Evolutionary conservation across 495 filamentous ascomycete genomes (phyloP), one percentile per base, ranked within the genome.

Genomic region (Hypoxylon rickii): DNA sequence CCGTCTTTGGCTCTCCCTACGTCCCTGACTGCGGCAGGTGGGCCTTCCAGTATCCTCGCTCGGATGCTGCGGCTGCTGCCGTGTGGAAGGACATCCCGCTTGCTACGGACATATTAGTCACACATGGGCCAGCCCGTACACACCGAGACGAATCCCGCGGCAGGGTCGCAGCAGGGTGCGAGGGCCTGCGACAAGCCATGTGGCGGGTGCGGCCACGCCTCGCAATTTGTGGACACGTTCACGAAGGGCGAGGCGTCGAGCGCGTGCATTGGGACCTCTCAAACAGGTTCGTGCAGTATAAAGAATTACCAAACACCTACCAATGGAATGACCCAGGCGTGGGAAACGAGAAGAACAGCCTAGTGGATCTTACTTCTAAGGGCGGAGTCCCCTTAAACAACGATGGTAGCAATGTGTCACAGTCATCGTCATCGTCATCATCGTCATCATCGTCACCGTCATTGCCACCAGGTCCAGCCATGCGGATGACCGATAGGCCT

Each of bases 191-290:
- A 3, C 73, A 80, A 39, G 82, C 88, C 40, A 62, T 90, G 22
- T 90, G 88, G 83, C 78, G 85, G 13, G 82, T 95, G 2, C 83
- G 87, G n/a, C 94, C 93, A 10, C 73, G 74, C 13, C 72, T 97
- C 5, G 92, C 96, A 66, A 82, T 97, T 36, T 96, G 90, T 64
- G 94, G 92, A 1, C 94, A 97, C 70, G 77, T 96, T 33, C 94
- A 97, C 67, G 83, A 80, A 19, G 80, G 74, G 6, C 68, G 82
- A 41, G 86, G 85, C 1, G 83, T 76, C 8, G 76, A 86, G 61
- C 71, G 79, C 3, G 71, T 89, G 7, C 70, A 66, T 18, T 89
- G 86, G 86, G 74, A 80, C 52, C 64, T 75, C 12, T 44, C 38
- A 2, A 44, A 26, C 44, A 41, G 55, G 20, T 44, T 63, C 15